Base-by-base conservation (phyloP, 495 filamentous ascomycete genomes). In the Collariella sp. region DNA sequence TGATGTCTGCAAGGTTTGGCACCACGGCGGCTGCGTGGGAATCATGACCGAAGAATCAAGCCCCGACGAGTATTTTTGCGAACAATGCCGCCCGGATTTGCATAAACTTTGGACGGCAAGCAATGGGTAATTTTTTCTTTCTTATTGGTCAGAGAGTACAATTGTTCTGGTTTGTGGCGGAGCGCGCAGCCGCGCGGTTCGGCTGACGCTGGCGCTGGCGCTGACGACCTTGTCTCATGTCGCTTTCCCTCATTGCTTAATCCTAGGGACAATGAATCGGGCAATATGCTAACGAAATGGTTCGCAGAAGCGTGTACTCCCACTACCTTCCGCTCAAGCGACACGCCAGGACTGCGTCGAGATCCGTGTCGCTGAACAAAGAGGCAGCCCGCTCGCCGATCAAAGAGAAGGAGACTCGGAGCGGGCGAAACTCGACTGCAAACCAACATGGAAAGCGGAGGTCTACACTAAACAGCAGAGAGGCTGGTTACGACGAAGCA, bases 11-110 rank as follows among this genome's bases (percentile, higher is more conserved):
- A 94, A 96, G 67, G 93, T 96, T 50, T 99, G 93, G 93, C 93
- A 99, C 65, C 93, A 99, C 63, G 94, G 93, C 65, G 90, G 89
- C 52, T 99, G 93, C 71, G 94, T 99, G 46, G 93, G 93, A 35
- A 96, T 99, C 59, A 90, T 89, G 78, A 89, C 95, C 57, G 89
- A 91, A 67, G 84, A 86, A 50, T 83, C 83, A 67, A 91, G 85
- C 65, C 94, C 91, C 31, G 91, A 97, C 42, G 88, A 96, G 72
- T 99, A 99, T 75, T 97, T 89, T 66, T 99, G 93, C 70, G 93
- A 99, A 73, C 78, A 86, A 69, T 99, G 93, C 68, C 83, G 86
- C 58, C 86, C 87, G 67, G 91, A 96, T 63, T 77, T 95, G 48
- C 93, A 99, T 75, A 88, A 80, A 60, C 83, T 93, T 55, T 83